A percentile compares a stretch with the other conserved stretches of the same genome.
Evolutionary conservation across 2,329 filamentous ascomycete genomes (phyloP).

Genomic region (Helicocarpus griseus): DNA sequence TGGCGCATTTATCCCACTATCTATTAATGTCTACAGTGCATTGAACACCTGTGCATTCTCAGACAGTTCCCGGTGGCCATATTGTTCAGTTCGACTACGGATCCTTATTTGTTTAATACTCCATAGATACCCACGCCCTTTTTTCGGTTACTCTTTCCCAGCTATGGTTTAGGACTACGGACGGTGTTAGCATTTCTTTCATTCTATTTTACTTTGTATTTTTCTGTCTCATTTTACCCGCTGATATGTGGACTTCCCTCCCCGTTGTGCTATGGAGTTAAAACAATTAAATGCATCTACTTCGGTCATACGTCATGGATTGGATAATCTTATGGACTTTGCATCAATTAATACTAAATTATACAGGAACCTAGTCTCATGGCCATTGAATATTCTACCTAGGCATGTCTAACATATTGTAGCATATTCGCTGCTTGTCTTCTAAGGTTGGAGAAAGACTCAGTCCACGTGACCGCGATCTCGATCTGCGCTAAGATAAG

Average conservation of each 20-base stretch:
- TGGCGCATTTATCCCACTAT: neutral
- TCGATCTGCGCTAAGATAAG: conserved; percentile 26
- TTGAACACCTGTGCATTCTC: neutral
- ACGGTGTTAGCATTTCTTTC: neutral
- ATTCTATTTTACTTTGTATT: neutral
- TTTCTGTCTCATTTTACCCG: neutral
- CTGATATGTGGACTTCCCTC: no score
- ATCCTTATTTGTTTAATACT: conserved; percentile 1
- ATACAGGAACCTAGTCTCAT: no score
- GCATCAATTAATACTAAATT: no score
- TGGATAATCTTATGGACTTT: no score
- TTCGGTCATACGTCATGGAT: no score
- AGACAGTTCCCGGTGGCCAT: neutral
- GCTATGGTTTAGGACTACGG: neutral
- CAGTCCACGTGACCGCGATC: conserved; percentile 10
- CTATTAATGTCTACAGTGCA: neutral
- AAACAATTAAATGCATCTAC: no score
- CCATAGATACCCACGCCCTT: neutral
- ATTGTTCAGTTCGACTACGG: neutral
- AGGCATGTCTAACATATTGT: no score
- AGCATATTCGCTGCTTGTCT: no score
- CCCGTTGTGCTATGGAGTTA: no score
- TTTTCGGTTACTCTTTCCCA: neutral
- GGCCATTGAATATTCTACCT: no score
- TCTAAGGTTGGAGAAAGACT: no score